Evolutionary conservation across 768 basidiomycete species (phyloP).

Genomic region (Hygrocybe coccinea): DNA sequence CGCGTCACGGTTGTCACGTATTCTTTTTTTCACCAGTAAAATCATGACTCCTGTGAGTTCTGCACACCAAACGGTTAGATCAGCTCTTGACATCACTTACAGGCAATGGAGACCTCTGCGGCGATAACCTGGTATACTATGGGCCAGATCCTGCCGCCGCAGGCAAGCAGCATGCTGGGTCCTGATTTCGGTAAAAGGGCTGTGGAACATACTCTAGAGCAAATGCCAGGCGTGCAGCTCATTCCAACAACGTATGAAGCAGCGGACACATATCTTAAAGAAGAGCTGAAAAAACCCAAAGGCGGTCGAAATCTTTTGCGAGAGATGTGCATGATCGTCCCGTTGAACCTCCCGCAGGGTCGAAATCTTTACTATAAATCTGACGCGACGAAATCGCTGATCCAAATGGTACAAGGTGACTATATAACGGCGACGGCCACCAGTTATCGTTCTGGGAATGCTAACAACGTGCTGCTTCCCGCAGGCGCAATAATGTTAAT

Average conservation of each 20-base stretch:
- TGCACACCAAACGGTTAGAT: too few species aligned
- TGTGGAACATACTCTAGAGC: too few species aligned
- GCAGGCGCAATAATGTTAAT: background rate
- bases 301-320: background rate
- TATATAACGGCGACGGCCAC: background rate
- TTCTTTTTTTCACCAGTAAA: background rate
- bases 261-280: background rate
- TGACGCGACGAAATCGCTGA: background rate
- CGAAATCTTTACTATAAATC: background rate
- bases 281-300: background rate
- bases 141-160: too few species aligned
- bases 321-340: background rate
- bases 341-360: background rate
- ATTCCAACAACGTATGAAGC: background rate
- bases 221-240: background rate
- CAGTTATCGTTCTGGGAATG: background rate
- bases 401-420: background rate
- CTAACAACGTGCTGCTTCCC: background rate
- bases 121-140: too few species aligned
- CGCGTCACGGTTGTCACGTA: too few species aligned
- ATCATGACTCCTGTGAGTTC: too few species aligned
- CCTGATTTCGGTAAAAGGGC: too few species aligned
- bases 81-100: too few species aligned
- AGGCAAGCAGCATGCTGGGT: too few species aligned
- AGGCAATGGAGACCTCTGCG: too few species aligned